These are phyloP conservation scores for Beauveria australis DNA, from an alignment of 2,329 filamentous ascomycete species.

Conservation along the genomic window DNA sequence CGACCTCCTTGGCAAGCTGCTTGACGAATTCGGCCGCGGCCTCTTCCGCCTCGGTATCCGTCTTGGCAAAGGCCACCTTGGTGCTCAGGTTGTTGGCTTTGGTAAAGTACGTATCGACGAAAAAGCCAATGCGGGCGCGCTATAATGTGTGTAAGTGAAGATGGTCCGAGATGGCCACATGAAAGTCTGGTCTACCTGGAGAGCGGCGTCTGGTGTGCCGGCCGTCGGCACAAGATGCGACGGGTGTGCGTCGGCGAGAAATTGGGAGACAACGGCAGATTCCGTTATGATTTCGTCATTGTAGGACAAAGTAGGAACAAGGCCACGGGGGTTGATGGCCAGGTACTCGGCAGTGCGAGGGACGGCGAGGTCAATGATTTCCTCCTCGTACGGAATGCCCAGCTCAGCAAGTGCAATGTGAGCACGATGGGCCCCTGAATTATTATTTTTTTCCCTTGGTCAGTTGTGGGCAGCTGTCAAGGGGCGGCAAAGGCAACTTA, in stretches of 20 bases:
- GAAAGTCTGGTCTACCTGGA: conserved; percentile 22
- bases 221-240: conserved; percentile 55
- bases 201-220: conserved; percentile 42
- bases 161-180: neutral
- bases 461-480: neutral
- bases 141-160: neutral
- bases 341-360: conserved; percentile 70
- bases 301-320: conserved; percentile 64
- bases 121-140: conserved; percentile 62
- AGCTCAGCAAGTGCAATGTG: conserved; percentile 65
- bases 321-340: conserved; percentile 67
- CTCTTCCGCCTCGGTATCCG: conserved; percentile 41
- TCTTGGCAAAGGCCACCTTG: conserved; percentile 38
- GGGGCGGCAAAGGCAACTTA: conserved; percentile 15
- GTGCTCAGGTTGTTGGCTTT: conserved; percentile 47
- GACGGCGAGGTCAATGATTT: conserved; percentile 60
- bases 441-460: neutral
- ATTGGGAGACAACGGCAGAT: conserved; percentile 64
- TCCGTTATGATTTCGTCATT: conserved; percentile 62
- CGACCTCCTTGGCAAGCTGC: conserved; percentile 59
- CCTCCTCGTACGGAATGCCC: conserved; percentile 57
- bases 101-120: conserved; percentile 59
- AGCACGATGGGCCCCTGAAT: conserved; percentile 59
- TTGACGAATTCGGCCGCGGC: conserved; percentile 43
- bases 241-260: conserved; percentile 61